Conservation (phyloP, 2,329 filamentous ascomycete genomes). For the Aplosporella prunicola region DNA sequence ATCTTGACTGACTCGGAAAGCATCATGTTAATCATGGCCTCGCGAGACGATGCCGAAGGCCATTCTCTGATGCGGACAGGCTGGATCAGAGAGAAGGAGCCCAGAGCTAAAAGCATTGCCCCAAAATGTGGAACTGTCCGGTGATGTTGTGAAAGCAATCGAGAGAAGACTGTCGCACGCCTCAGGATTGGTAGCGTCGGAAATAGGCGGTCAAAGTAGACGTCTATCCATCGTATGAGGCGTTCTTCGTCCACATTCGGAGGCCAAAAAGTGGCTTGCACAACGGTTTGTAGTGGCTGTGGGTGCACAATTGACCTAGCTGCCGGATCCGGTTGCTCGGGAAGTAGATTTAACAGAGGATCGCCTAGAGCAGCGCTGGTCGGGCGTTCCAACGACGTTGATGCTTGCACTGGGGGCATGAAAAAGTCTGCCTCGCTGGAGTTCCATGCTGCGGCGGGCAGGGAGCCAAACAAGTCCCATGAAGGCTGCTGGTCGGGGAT, state of each 20-base stretch:
- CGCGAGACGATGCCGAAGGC: conserved; percentile 17
- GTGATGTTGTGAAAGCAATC: conserved; percentile 34
- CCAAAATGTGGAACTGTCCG: conserved; percentile 35
- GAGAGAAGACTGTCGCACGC: conserved; percentile 32
- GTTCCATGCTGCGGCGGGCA: background rate
- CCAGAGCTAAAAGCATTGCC: conserved; percentile 34
- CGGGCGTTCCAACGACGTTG: background rate
- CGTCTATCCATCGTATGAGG: conserved; percentile 30
- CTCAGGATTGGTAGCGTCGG: conserved; percentile 34
- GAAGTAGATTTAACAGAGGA: conserved; percentile 1
- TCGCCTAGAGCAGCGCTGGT: conserved; percentile 2
- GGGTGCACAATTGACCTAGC: no score
- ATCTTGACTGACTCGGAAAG: conserved; percentile 36
- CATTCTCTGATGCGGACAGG: conserved; percentile 36
- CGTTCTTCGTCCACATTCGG: conserved; percentile 24
- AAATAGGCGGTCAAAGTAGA: conserved; percentile 37
- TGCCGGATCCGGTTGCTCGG: background rate
- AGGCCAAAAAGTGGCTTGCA: conserved; percentile 2
- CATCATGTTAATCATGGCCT: conserved; percentile 31
- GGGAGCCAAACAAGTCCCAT: conserved; percentile 6
- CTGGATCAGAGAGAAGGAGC: conserved; percentile 36
- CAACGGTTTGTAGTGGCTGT: background rate
- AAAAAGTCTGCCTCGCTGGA: conserved; percentile 5
- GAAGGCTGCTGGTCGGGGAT: background rate
- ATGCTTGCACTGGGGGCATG: background rate